Evolutionary conservation across 2,329 filamentous ascomycete species (phyloP), one percentile per base, ranked within the genome.

Genomic region (Colletotrichum sp.): DNA sequence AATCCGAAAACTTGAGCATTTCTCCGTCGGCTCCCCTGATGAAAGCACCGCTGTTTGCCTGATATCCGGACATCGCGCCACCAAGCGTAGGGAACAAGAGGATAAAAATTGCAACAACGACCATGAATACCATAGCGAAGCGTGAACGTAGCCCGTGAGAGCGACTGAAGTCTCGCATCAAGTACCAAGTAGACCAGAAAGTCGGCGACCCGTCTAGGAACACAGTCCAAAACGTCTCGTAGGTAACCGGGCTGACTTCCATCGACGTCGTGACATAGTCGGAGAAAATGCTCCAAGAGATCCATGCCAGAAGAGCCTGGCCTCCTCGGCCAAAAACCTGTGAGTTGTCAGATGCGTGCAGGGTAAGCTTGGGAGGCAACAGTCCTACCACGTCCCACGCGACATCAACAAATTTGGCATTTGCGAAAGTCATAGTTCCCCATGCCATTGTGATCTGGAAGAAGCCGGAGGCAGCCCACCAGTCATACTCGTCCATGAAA

Each of bases 21-120:
- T 69, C 79, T 6, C 67, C 69, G 19, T 78, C 63, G 3, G 59
- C 15, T 19, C 78, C 74, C 15, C 59, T 66, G 16, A 83, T 77
- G n/a, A 80, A 81, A 9, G 81, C 77, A 9, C 69, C 67, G 11
- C n/a, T 77, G 49, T 75, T 75, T 12, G 81, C 72, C 11, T 77
- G 73, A 61, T 83, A 83, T 22, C 82, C 82, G 1, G 81, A 81
- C 81, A 83, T 82, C 2, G 82, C 78, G 30, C 82, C 69, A 4
- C 79, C 79, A 9, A 83, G 55, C 2, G 81, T 82, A 16, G 82
- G 82, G 64, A 82, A 84, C 13, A 64, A 65, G 15, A 82, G 63
- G 6, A 80, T 36, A 36, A 82, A 83, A 25, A 80, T 4, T 65
- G 81, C 80, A 12, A 77, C 79, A 6, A 69, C 25, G 19, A 81